Base-by-base conservation (phyloP, 257 asterid genomes). In the Fraxinus excelsior region DNA sequence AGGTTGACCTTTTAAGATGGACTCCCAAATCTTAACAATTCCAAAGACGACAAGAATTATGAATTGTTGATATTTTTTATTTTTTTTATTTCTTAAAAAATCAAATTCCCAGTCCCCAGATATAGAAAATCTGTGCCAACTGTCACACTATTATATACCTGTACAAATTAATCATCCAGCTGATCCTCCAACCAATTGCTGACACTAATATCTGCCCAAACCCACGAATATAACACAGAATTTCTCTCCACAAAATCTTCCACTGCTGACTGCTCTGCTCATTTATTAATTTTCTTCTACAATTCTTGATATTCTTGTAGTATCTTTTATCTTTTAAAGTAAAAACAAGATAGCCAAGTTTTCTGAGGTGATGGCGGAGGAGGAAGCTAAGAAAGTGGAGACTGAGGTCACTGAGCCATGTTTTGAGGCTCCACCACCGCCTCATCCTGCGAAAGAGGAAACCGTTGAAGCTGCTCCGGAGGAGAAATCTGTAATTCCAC, bases 401-500 rank as follows among this genome's bases (percentile, higher is more conserved):
- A 83, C 90, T 10, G 86, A 80, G 34, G 93, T 81, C 70, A 83
- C 90, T 10, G 86, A 80, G 78, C 70, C 84, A 3, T 60, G 71
- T 34, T 21, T 78, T 19, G 85, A 76, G 7, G 60, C 88, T n/a
- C 83, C 82, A 29, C 74, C 77, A 5, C 75, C 72, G 2, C 16
- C 29, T 21, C 78, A 71, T 62, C 40, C 86, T 25, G 42, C 71
- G 4, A 72, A 42, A 62, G 88, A 72, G 38, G 85, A 81, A 76
- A 64, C 82, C 13, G 83, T 56, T 8, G 86, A 80, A 74, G 73
- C 85, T 68, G 73, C 90, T 67, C 82, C 91, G 2, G 95, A 88
- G 88, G 99, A 92, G 88, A 91, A 93, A 80, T 34, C 88, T 5
- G 79, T 95, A 21, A 37, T 84, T 44, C 87, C 90, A 12, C 67